Conservation (phyloP, 2,329 filamentous ascomycete species). For the Chaetomiaceae sp. region DNA sequence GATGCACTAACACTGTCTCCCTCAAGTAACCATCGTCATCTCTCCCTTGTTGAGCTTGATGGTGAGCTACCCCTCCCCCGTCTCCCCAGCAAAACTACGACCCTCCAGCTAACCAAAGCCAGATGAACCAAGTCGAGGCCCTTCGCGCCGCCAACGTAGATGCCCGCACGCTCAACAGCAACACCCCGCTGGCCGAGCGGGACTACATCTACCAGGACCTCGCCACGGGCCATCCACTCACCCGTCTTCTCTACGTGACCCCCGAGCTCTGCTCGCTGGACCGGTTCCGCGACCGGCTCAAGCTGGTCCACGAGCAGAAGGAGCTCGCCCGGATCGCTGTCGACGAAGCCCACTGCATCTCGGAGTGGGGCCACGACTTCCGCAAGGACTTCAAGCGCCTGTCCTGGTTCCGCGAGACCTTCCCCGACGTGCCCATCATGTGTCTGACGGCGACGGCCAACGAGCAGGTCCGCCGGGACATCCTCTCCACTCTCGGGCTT, state of each 20-base stretch:
- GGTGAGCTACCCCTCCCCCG: slow-evolving; percentile 43
- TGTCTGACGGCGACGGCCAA: slow-evolving; percentile 92
- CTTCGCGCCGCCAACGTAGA: slow-evolving; percentile 69
- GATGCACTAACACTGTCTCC: too few species aligned
- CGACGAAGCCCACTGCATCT: slow-evolving; percentile 95
- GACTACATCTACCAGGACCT: slow-evolving; percentile 72
- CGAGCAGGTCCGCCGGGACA: slow-evolving; percentile 71
- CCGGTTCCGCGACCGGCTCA: slow-evolving; percentile 69
- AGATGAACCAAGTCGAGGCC: slow-evolving; percentile 89
- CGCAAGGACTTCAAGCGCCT: slow-evolving; percentile 86
- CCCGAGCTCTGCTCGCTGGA: slow-evolving; percentile 80
- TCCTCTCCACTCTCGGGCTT: slow-evolving; percentile 69
- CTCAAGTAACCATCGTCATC: slow-evolving; percentile 88
- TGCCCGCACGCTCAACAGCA: slow-evolving; percentile 83
- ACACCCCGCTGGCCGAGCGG: slow-evolving; percentile 61
- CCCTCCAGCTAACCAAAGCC: slow-evolving; percentile 2
- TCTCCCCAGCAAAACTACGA: not conserved
- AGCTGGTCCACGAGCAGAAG: slow-evolving; percentile 69
- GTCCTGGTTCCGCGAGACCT: slow-evolving; percentile 76
- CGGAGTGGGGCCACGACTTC: slow-evolving; percentile 97
- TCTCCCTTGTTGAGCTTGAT: slow-evolving; percentile 87
- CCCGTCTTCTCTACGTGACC: slow-evolving; percentile 84
- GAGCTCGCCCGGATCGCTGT: slow-evolving; percentile 86
- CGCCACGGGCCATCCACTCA: slow-evolving; percentile 79
- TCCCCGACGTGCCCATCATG: slow-evolving; percentile 83